Base-by-base conservation (phyloP, 768 basidiomycete genomes). In the Russula dissimulans region DNA sequence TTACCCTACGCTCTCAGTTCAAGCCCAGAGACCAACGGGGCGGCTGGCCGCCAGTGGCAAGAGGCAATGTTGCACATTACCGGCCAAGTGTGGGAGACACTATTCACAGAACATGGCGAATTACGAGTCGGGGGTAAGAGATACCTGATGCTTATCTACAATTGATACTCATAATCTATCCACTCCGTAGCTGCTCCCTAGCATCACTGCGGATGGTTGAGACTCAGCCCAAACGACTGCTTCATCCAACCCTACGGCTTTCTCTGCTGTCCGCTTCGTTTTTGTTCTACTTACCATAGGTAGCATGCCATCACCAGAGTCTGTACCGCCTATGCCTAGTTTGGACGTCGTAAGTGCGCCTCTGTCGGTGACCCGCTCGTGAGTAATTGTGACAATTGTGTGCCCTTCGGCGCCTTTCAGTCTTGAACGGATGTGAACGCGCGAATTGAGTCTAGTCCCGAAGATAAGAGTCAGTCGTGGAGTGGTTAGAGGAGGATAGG, bases 1-100 rank as follows among this genome's bases (percentile, higher is more conserved):
- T 68, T 79, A 9, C 83, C 87, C 3, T 85, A 79, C 58, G 69
- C 67, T 14, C 71, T 78, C 31, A 63, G 58, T 17, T 8, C 53
- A 10, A 60, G 34, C 14, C 48, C 59, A 5, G 31, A 41, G 17
- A 9, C 34, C 7, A 53, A 62, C 32, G 64, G 65, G 56, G 57
- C 26, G 15, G 58, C 54, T 6, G 60, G 65, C n/a, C 18, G 22
- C 10, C 42, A 4, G 36, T 71, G 70, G 70, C 59, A 49, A 22
- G 66, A 68, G 17, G 58, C 57, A 18, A 76, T 77, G 72, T 60
- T 67, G 34, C 64, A 62, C 0, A 65, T 66, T 5, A 71, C 74
- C 5, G 48, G 45, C 5, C 67, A 64, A 38, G 73, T 75, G 11
- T 76, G 71, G 72, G 64, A 67, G 29, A 61, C 56, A 11, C 17